Conservation (phyloP, 2,329 filamentous ascomycete species). For the Pseudohalonectria lignicola region DNA sequence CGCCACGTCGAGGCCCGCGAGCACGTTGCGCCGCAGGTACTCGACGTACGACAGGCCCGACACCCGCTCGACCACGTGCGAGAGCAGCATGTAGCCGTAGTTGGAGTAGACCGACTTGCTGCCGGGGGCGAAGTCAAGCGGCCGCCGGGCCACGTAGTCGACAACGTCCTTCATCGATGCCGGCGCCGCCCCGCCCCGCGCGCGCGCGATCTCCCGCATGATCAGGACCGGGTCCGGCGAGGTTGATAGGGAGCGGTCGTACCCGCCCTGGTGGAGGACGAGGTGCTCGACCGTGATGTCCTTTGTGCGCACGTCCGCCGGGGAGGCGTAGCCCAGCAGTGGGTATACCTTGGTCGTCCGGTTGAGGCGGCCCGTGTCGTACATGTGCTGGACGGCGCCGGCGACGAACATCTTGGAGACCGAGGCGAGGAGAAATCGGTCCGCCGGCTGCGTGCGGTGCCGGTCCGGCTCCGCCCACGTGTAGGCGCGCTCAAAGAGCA, state of each 20-base stretch:
- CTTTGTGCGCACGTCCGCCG: conserved; percentile 2
- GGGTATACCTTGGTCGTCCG: neutral
- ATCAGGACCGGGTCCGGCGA: neutral
- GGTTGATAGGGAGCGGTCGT: neutral
- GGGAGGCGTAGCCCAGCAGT: neutral
- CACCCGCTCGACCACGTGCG: neutral
- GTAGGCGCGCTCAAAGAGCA: conserved; percentile 2
- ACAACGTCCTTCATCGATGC: neutral
- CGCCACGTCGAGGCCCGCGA: neutral
- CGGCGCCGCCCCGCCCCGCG: neutral
- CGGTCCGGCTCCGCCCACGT: conserved; percentile 1
- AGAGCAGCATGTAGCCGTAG: conserved; percentile 1
- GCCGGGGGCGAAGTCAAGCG: neutral
- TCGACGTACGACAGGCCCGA: neutral
- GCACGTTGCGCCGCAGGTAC: neutral
- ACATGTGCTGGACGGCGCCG: neutral
- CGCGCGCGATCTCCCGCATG: neutral
- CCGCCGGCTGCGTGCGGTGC: neutral
- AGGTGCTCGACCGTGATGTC: conserved; percentile 1
- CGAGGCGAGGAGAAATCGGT: neutral
- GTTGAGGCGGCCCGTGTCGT: neutral
- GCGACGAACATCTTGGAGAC: conserved; percentile 1
- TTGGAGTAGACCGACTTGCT: neutral
- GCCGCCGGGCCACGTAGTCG: neutral
- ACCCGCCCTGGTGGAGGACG: neutral